These are phyloP conservation scores for Mycosarcoma mackinlayi DNA, from an alignment of 1,284 basidiomycete species.

Conservation along the genomic window DNA sequence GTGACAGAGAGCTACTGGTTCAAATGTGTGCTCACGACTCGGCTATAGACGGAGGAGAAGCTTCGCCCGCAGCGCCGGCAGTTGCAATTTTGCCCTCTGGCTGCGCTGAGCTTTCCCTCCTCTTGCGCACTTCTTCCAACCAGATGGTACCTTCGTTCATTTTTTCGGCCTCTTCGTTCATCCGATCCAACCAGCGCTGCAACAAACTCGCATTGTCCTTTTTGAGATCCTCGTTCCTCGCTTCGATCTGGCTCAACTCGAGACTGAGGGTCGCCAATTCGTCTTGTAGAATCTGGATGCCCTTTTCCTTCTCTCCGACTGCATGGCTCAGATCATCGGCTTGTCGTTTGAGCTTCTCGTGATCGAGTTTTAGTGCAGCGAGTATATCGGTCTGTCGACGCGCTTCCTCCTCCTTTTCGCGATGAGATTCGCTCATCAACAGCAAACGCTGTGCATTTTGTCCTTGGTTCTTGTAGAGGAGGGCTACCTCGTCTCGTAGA, in stretches of 20 bases:
- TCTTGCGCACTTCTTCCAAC: slow-evolving; percentile 48
- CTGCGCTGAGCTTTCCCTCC: slow-evolving; percentile 22
- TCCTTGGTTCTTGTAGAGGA: slow-evolving; percentile 93
- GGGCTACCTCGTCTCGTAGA: slow-evolving; percentile 87
- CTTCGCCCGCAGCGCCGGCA: background rate
- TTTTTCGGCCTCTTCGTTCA: slow-evolving; percentile 89
- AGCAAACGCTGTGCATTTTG: slow-evolving; percentile 93
- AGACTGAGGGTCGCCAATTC: slow-evolving; percentile 69
- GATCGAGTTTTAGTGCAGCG: slow-evolving; percentile 78
- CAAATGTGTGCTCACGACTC: background rate
- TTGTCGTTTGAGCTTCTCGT: slow-evolving; percentile 72
- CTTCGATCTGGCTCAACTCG: slow-evolving; percentile 87
- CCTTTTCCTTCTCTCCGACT: slow-evolving; percentile 81
- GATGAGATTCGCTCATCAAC: slow-evolving; percentile 89
- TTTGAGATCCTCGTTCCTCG: slow-evolving; percentile 83
- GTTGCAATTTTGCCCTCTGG: background rate
- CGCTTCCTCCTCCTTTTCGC: slow-evolving; percentile 86
- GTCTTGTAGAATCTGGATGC: slow-evolving; percentile 91
- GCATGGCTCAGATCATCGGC: slow-evolving; percentile 76
- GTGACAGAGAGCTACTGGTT: background rate
- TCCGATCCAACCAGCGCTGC: slow-evolving; percentile 74
- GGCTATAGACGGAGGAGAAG: background rate
- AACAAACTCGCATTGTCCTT: slow-evolving; percentile 93
- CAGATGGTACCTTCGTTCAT: slow-evolving; percentile 79
- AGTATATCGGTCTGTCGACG: slow-evolving; percentile 81